phyloP scores from a whole-genome alignment of 2,329 filamentous ascomycete genomes.

The Chrysosporium queenslandicum region DNA sequence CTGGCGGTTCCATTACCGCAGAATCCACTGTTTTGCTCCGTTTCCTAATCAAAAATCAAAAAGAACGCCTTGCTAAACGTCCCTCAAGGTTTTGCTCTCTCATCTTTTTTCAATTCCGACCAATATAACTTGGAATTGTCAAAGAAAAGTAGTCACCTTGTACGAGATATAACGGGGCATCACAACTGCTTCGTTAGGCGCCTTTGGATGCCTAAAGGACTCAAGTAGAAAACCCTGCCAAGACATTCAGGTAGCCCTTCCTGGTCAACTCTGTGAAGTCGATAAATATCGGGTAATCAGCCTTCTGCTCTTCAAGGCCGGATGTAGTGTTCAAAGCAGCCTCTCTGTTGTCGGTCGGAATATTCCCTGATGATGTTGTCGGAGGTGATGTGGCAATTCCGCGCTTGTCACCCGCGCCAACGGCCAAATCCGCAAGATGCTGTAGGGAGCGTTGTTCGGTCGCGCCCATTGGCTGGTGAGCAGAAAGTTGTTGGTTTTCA shows the following conservation, averaged over 20 bases:
- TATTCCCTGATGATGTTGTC: conserved; percentile 9
- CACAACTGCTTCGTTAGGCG: too few relatives aligned
- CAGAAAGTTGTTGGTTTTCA: conserved; percentile 21
- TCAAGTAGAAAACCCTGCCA: conserved; percentile 17
- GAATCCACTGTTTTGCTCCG: not conserved
- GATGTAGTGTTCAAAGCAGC: not conserved
- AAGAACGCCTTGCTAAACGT: conserved; percentile 1
- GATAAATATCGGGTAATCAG: conserved; percentile 27
- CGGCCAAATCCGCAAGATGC: conserved; percentile 36
- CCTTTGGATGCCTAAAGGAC: not conserved
- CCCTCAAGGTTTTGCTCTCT: not conserved
- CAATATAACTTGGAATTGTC: too few relatives aligned
- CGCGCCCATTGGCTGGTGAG: conserved; percentile 30
- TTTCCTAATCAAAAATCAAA: not conserved
- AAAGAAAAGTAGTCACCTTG: not conserved
- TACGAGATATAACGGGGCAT: not conserved
- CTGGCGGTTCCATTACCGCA: not conserved
- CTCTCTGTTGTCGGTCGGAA: conserved; percentile 13
- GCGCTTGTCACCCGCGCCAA: conserved; percentile 34
- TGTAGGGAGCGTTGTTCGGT: conserved; percentile 38
- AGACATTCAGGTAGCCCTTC: conserved; percentile 36
- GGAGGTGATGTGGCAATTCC: conserved; percentile 12
- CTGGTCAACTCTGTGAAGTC: conserved; percentile 35
- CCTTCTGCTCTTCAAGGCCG: conserved; percentile 11
- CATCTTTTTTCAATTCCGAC: too few relatives aligned